Evolutionary conservation across 2,329 filamentous ascomycete species (phyloP), one percentile per base, ranked within the genome.

Genomic region (Lasiodiplodia sp.): DNA sequence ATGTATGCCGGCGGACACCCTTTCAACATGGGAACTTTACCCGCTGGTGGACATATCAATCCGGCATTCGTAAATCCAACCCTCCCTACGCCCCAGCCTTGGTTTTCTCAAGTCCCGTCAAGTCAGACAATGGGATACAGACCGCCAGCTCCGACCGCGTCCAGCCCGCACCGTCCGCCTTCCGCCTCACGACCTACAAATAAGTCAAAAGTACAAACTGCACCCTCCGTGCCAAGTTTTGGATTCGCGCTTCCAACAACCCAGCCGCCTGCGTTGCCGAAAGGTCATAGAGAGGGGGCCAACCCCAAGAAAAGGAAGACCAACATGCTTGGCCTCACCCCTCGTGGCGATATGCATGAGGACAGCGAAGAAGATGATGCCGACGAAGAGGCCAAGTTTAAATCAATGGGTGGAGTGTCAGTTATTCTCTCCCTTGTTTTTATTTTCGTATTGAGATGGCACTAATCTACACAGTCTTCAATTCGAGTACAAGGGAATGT

Each of bases 241-340:
- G 78, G 77, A 1, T 80, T 79, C 63, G 70, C 73, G 0, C 58
- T 80, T 4, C 77, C 76, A 3, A 44, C 51, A 12, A 18, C n/a
- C 8, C 47, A 51, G 2, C 51, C 58, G 21, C 57, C 58, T 40
- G n/a, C 3, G 2, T 23, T 28, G n/a, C 11, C 40, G 11, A 28
- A 55, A 12, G 40, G 25, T 12, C n/a, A 7, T 21, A 10, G 18
- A 18, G 25, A 52, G 8, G 40, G 14, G 25, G 67, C 68, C 16
- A 71, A 71, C 44, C 90, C 89, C 78, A 92, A 92, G 83, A 91
- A 91, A 82, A 87, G 89, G 68, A 91, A 89, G 81, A 88, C 88
- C 49, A 92, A 92, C 72, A 89, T 89, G 1, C 84, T 94, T 28
- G 92, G 92, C 40, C 83, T 94, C 60, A 92, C 89, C 10, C 89